Evolutionary conservation across 2,329 filamentous ascomycete species (phyloP).

Genomic region (Sarocladiaceae sp.): DNA sequence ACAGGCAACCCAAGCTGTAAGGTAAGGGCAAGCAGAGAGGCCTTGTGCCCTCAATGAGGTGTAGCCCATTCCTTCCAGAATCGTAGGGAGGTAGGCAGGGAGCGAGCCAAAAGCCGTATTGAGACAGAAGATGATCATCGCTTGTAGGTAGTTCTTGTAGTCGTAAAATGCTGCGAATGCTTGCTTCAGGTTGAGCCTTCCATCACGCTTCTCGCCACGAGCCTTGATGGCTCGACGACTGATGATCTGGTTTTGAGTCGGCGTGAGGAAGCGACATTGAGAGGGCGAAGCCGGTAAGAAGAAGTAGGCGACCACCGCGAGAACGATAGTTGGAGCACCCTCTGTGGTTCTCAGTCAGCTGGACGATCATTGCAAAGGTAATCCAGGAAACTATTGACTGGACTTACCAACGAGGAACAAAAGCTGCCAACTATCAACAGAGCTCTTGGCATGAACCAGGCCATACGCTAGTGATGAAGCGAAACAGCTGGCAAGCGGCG

Average conservation of each 20-base stretch:
- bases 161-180: conserved; percentile 41
- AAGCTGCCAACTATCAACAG: conserved; percentile 59
- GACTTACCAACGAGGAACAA: conserved; percentile 50
- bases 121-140: conserved; percentile 36
- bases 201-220: conserved; percentile 40
- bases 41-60: conserved; percentile 34
- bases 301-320: conserved; percentile 47
- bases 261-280: conserved; percentile 48
- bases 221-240: conserved; percentile 44
- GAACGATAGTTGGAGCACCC: background rate
- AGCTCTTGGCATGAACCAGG: conserved; percentile 53
- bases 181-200: conserved; percentile 40
- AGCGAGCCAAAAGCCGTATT: conserved; percentile 33
- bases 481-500: conserved; percentile 64
- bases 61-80: conserved; percentile 35
- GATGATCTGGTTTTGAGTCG: conserved; percentile 55
- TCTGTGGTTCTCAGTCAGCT: background rate
- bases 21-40: conserved; percentile 35
- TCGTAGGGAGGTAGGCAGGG: conserved; percentile 37
- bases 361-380: no score
- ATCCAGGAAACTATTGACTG: no score
- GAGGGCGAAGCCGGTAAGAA: conserved; percentile 48
- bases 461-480: conserved; percentile 62
- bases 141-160: conserved; percentile 45
- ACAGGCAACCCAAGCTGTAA: conserved; percentile 31